These are phyloP conservation scores for Ascochyta lentis DNA, from an alignment of 2,329 filamentous ascomycete species.

Conservation along the genomic window DNA sequence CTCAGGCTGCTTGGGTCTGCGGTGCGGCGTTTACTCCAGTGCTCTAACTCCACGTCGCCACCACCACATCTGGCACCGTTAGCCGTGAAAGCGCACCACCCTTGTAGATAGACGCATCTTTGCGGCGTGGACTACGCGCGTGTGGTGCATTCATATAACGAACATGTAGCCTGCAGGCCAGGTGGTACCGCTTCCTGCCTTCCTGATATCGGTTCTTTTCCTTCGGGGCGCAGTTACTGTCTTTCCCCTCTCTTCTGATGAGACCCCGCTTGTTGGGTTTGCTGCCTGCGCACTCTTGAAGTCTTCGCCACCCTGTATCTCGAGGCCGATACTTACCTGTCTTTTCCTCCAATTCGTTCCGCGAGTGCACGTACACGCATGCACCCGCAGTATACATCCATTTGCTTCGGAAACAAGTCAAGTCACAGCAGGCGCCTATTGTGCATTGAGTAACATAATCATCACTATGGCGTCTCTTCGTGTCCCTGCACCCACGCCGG, in stretches of 20 bases:
- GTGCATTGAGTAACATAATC: conserved; percentile 13
- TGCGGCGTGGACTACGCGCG: conserved; percentile 32
- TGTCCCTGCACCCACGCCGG: conserved; percentile 32
- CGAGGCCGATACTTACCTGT: conserved; percentile 4
- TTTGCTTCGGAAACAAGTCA: conserved; percentile 4
- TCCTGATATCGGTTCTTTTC: conserved; percentile 27
- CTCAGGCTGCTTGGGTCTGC: conserved; percentile 6
- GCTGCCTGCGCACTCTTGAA: conserved; percentile 25
- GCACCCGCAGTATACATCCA: conserved; percentile 4
- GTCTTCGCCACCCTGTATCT: conserved; percentile 11
- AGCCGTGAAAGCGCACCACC: conserved; percentile 9
- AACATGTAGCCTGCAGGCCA: conserved; percentile 40
- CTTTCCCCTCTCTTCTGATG: conserved; percentile 22
- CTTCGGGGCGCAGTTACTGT: conserved; percentile 30
- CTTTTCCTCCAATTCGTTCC: background rate
- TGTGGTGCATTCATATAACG: conserved; percentile 42
- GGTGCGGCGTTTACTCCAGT: conserved; percentile 6
- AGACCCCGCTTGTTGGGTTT: conserved; percentile 23
- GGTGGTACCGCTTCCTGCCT: conserved; percentile 39
- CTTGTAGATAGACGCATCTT: conserved; percentile 23
- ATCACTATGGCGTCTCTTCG: conserved; percentile 31
- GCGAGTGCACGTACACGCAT: conserved; percentile 2
- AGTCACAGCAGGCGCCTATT: conserved; percentile 18
- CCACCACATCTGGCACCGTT: conserved; percentile 4
- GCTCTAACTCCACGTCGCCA: conserved; percentile 15